Evolutionary conservation across 352 stramenopile species (phyloP).

Genomic region (Phytophthora quininea): DNA sequence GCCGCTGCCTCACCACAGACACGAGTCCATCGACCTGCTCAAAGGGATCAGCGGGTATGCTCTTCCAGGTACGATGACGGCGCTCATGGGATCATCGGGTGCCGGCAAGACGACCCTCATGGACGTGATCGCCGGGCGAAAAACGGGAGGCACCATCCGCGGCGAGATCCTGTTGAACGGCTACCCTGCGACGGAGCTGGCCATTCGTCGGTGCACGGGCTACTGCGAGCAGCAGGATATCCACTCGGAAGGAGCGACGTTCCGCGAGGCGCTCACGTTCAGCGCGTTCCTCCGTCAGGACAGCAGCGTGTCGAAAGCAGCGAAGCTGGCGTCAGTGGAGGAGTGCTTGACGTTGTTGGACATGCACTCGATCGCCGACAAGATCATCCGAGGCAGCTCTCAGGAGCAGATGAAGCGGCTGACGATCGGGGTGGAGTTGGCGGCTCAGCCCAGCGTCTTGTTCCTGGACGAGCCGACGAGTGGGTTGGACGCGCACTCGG

Average conservation of each 20-base stretch:
- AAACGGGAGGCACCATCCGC: constrained; percentile 67
- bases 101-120: constrained; percentile 75
- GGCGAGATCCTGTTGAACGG: constrained; percentile 60
- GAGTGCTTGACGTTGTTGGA: constrained; percentile 43
- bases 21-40: constrained; percentile 62
- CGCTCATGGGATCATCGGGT: constrained; percentile 59
- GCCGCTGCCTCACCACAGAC: constrained; percentile 11
- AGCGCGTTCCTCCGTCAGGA: constrained; percentile 72
- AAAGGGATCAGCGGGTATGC: constrained; percentile 66
- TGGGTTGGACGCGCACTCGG: constrained; percentile 83
- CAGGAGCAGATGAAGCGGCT: constrained; percentile 64
- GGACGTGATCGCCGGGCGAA: constrained; percentile 79
- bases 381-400: constrained; percentile 41
- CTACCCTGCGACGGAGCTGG: constrained; percentile 30
- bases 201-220: constrained; percentile 35
- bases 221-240: constrained; percentile 37
- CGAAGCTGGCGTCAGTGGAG: constrained; percentile 37
- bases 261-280: constrained; percentile 88
- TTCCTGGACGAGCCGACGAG: constrained; percentile 81
- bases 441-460: constrained; percentile 79
- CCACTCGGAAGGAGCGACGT: constrained; percentile 47
- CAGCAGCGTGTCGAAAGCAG: constrained; percentile 23
- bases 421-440: constrained; percentile 90
- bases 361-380: constrained; percentile 34
- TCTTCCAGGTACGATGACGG: constrained; percentile 45